Conservation (phyloP, 2,329 filamentous ascomycete species). For the Verticillium nubilum region DNA sequence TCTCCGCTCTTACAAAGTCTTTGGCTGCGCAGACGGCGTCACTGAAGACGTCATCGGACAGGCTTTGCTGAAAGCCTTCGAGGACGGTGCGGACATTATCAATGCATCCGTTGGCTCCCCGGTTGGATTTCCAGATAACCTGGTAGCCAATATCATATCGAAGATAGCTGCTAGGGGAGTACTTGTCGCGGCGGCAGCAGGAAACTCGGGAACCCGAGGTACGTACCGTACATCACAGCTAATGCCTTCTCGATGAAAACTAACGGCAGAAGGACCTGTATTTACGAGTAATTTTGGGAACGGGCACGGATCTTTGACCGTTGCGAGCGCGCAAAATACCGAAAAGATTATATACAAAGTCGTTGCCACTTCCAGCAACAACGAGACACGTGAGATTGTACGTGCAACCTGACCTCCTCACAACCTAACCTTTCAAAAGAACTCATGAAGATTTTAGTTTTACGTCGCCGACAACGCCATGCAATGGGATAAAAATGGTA, state of each 20-base stretch:
- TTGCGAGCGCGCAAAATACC: conserved; percentile 3
- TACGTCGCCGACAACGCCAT: not conserved
- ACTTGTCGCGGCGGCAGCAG: conserved; percentile 3
- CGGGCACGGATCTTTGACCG: not conserved
- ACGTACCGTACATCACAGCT: no score
- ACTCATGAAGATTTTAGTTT: no score
- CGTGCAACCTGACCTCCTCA: not conserved
- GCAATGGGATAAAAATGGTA: conserved; percentile 2
- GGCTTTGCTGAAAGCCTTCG: conserved; percentile 11
- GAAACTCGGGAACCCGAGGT: conserved; percentile 3
- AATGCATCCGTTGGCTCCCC: conserved; percentile 19
- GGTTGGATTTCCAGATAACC: conserved; percentile 17
- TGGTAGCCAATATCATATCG: not conserved
- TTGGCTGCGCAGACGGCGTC: conserved; percentile 18
- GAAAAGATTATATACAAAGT: not conserved
- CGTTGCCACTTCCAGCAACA: conserved; percentile 1
- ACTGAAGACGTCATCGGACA: conserved; percentile 9
- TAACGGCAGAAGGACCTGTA: conserved; percentile 7
- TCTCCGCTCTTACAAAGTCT: conserved; percentile 33
- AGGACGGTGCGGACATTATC: conserved; percentile 24
- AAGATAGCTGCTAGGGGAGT: conserved; percentile 1
- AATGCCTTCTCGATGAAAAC: no score
- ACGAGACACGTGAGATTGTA: conserved; percentile 3
- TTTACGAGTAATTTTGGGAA: conserved; percentile 3
- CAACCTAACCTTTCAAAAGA: no score